A percentile compares a stretch with the other conserved stretches of the same genome.
These are phyloP conservation scores for Adansonia gregorii DNA, from an alignment of 441 rosid genomes.

Conservation along the genomic window DNA sequence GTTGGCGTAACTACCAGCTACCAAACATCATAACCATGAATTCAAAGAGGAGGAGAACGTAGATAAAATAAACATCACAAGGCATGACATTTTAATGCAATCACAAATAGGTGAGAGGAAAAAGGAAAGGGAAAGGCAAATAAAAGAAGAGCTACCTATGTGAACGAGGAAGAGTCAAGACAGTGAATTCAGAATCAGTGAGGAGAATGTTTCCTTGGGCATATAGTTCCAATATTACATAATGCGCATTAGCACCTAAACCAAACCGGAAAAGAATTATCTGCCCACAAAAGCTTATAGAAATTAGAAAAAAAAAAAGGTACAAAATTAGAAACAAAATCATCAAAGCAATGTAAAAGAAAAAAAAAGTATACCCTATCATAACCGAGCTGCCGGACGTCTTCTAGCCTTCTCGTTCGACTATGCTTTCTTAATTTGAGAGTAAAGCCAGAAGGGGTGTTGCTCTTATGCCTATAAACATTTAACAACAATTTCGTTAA, in stretches of 20 bases:
- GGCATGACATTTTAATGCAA: neutral
- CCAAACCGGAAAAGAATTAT: constrained; percentile 95
- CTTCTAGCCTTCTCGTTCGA: constrained; percentile 94
- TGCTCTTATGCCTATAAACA: constrained; percentile 82
- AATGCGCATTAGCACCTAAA: constrained; percentile 82
- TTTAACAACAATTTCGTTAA: neutral
- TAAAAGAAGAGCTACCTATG: constrained; percentile 62
- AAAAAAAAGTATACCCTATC: constrained; percentile 65
- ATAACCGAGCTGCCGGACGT: constrained; percentile 96
- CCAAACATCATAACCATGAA: neutral
- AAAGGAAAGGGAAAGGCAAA: too few species aligned
- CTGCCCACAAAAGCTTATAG: constrained; percentile 41
- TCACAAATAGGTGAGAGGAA: neutral
- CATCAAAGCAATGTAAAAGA: neutral
- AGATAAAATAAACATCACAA: neutral
- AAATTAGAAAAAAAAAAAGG: neutral
- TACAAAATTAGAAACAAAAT: neutral
- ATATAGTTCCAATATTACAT: constrained; percentile 89
- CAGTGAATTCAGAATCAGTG: constrained; percentile 84
- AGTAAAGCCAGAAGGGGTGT: constrained; percentile 98
- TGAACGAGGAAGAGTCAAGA: constrained; percentile 93
- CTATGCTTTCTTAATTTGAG: constrained; percentile 90
- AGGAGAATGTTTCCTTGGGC: constrained; percentile 97
- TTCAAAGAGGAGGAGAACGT: neutral
- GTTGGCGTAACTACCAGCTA: neutral